These are phyloP conservation scores for Cavenderia fasciculata DNA, from an alignment of 78 protist species.

Conservation along the genomic window DNA sequence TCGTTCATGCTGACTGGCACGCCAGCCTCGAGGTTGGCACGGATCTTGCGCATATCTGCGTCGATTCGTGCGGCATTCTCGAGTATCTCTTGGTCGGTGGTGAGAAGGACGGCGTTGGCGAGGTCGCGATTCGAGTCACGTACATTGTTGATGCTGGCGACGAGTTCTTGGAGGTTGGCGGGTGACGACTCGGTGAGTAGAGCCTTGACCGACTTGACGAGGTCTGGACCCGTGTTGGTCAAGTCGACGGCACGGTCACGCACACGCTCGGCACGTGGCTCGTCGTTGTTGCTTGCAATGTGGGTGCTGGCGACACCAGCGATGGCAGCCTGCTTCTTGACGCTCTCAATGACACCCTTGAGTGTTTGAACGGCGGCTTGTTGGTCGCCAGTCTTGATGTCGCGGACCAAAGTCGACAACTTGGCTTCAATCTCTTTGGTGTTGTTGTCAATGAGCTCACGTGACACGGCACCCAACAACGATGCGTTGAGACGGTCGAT, in stretches of 20 bases:
- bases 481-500: constrained; percentile 24
- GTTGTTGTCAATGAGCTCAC: constrained; percentile 25
- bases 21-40: constrained; percentile 10
- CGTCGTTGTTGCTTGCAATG: background rate
- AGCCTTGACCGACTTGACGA: constrained; percentile 58
- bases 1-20: constrained; percentile 28
- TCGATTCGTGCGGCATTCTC: constrained; percentile 72
- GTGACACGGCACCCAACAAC: constrained; percentile 37
- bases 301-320: constrained; percentile 8
- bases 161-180: constrained; percentile 11
- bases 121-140: constrained; percentile 55
- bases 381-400: constrained; percentile 28
- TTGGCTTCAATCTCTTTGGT: constrained; percentile 44
- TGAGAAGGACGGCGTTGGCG: constrained; percentile 31
- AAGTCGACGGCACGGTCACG: constrained; percentile 39
- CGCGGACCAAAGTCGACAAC: constrained; percentile 31
- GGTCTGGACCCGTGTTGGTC: constrained; percentile 20
- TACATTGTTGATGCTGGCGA: background rate
- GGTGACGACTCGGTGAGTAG: background rate
- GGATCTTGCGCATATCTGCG: constrained; percentile 58
- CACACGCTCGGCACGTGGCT: constrained; percentile 22
- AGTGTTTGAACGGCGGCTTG: constrained; percentile 13
- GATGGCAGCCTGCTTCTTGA: constrained; percentile 48
- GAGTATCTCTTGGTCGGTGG: constrained; percentile 56
- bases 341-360: constrained; percentile 36